These are phyloP conservation scores for Funneliformis mosseae DNA, from an alignment of 192 early-diverging fungal genomes.

Conservation along the genomic window DNA sequence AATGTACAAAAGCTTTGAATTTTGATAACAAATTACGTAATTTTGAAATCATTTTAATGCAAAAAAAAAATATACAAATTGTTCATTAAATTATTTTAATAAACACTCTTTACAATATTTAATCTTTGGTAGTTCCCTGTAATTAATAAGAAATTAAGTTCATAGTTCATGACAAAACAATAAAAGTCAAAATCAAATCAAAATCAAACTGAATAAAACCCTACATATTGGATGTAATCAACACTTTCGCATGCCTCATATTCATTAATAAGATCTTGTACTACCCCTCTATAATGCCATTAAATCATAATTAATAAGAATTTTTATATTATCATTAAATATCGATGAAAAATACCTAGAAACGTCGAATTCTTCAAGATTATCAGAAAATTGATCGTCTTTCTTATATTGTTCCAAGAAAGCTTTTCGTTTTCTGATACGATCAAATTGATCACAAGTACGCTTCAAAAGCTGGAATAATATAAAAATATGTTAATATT, in stretches of 20 bases:
- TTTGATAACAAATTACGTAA: no score
- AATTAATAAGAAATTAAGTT: background rate
- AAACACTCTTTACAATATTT: background rate
- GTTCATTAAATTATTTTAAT: background rate
- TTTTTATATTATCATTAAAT: background rate
- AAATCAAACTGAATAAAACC: constrained; percentile 21
- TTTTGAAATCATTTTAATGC: background rate
- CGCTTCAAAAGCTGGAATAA: constrained; percentile 80
- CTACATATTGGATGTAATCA: constrained; percentile 76
- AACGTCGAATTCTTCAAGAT: constrained; percentile 91
- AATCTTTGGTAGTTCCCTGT: background rate
- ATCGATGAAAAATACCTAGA: constrained; percentile 49
- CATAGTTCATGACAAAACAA: background rate
- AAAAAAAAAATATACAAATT: background rate
- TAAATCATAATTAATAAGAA: constrained; percentile 16
- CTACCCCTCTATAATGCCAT: constrained; percentile 63
- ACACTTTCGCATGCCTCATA: constrained; percentile 94
- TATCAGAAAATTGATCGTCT: constrained; percentile 77
- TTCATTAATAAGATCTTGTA: constrained; percentile 91
- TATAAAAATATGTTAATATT: constrained; percentile 21
- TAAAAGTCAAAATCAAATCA: background rate
- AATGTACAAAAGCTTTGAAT: no score
- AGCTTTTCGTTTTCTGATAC: constrained; percentile 91
- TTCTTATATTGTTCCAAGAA: constrained; percentile 94
- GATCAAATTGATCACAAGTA: constrained; percentile 91